Conservation (phyloP, 2,329 filamentous ascomycete species). For the Emericellopsis atlantica region DNA sequence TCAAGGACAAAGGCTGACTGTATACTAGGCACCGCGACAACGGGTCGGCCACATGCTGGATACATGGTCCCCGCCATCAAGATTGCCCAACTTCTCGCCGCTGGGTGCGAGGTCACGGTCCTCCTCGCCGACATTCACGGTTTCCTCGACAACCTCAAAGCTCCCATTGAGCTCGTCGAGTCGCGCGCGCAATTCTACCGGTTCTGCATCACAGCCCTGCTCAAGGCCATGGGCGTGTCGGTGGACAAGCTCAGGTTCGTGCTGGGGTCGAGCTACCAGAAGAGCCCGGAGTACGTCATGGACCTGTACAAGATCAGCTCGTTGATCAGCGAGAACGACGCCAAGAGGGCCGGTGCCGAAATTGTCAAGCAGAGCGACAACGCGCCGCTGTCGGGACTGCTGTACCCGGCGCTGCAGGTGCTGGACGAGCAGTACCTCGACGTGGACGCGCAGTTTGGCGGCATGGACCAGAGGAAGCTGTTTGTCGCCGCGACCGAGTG, state of each 20-base stretch:
- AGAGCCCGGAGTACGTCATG: conserved; percentile 64
- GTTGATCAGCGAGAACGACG: conserved; percentile 63
- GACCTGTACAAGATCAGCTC: conserved; percentile 70
- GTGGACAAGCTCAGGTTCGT: conserved; percentile 74
- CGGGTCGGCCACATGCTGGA: conserved; percentile 76
- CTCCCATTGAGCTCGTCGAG: conserved; percentile 77
- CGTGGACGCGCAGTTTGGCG: conserved; percentile 82
- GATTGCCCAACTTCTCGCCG: conserved; percentile 74
- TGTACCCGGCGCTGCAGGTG: conserved; percentile 54
- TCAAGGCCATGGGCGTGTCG: conserved; percentile 67
- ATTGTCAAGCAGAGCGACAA: conserved; percentile 87
- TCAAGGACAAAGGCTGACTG: not conserved
- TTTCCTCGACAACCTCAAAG: conserved; percentile 75
- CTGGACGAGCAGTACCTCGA: conserved; percentile 83
- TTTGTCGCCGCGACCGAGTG: conserved; percentile 78
- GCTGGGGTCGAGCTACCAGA: conserved; percentile 74
- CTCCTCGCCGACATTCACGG: conserved; percentile 66
- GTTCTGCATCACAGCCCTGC: conserved; percentile 58
- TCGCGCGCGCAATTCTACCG: conserved; percentile 77
- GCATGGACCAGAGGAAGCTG: conserved; percentile 77
- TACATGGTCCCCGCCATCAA: conserved; percentile 87
- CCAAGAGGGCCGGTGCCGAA: conserved; percentile 83
- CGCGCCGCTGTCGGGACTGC: conserved; percentile 43
- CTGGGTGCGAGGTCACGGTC: conserved; percentile 71
- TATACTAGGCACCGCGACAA: conserved; percentile 59